phyloP scores from a whole-genome alignment of 441 rosid species.

The Sinapis alba region DNA sequence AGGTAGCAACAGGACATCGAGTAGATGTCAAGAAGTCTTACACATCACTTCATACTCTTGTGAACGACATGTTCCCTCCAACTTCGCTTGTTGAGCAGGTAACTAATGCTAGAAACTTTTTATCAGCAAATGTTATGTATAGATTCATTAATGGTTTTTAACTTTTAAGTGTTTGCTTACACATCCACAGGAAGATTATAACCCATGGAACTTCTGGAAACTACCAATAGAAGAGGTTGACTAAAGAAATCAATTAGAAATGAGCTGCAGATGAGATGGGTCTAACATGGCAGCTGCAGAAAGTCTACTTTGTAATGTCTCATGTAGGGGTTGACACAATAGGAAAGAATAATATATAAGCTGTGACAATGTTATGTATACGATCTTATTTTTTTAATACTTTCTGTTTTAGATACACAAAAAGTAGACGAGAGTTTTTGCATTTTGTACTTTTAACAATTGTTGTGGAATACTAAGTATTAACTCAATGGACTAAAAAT shows the following conservation, averaged over 20 bases:
- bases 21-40: slow-evolving; percentile 70
- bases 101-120: neutral
- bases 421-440: neutral
- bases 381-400: neutral
- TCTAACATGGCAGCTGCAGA: slow-evolving; percentile 14
- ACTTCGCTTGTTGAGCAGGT: slow-evolving; percentile 81
- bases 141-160: slow-evolving; percentile 15
- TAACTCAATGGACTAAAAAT: too few species aligned
- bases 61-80: slow-evolving; percentile 89
- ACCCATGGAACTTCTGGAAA: slow-evolving; percentile 87
- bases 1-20: slow-evolving; percentile 79
- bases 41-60: slow-evolving; percentile 84
- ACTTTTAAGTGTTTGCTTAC: neutral
- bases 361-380: neutral
- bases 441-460: neutral
- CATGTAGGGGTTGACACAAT: slow-evolving; percentile 30
- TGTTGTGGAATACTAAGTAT: neutral
- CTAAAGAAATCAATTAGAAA: slow-evolving; percentile 16
- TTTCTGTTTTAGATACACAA: neutral
- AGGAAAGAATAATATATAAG: neutral
- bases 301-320: slow-evolving; percentile 18
- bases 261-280: slow-evolving; percentile 21
- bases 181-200: slow-evolving; percentile 73
- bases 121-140: neutral
- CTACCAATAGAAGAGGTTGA: slow-evolving; percentile 63